Evolutionary conservation across 2,329 filamentous ascomycete species (phyloP).

Genomic region (Fusarium sterilihyphosum): DNA sequence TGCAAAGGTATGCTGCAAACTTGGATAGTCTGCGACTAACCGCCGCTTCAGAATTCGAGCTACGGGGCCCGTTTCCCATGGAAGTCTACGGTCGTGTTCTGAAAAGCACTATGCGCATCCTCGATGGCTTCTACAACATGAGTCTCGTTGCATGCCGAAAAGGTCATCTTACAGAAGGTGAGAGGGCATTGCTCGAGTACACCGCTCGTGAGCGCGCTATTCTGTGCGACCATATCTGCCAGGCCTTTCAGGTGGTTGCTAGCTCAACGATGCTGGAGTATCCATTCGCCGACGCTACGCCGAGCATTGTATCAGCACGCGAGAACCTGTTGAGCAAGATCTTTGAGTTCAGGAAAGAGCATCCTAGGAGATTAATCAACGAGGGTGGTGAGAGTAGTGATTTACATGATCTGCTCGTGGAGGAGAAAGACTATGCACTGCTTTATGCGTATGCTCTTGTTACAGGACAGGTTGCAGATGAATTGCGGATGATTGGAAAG

Average conservation of each 20-base stretch:
- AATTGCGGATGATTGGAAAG: constrained; percentile 66
- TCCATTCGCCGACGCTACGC: constrained; percentile 86
- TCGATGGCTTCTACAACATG: constrained; percentile 96
- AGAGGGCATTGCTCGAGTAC: constrained; percentile 80
- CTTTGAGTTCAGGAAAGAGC: constrained; percentile 82
- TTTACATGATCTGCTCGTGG: constrained; percentile 51
- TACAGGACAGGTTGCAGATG: constrained; percentile 72
- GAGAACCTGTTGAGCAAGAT: constrained; percentile 87
- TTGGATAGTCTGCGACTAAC: constrained; percentile 77
- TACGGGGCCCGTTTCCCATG: constrained; percentile 85
- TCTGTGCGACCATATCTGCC: constrained; percentile 88
- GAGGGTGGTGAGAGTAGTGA: constrained; percentile 31
- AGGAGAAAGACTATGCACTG: constrained; percentile 86
- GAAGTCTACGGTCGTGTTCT: constrained; percentile 78
- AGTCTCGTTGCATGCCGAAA: constrained; percentile 90
- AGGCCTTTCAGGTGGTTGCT: constrained; percentile 85
- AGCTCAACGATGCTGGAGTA: constrained; percentile 95
- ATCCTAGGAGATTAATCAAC: constrained; percentile 48
- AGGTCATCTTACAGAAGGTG: constrained; percentile 77
- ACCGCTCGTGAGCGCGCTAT: constrained; percentile 82
- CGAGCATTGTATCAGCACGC: constrained; percentile 81
- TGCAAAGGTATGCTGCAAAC: constrained; percentile 59
- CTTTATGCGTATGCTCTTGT: constrained; percentile 88
- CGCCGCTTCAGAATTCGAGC: constrained; percentile 84
- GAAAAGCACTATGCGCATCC: constrained; percentile 80